Evolutionary conservation across 2,329 filamentous ascomycete genomes (phyloP).

Genomic region (Fusarium palustre): DNA sequence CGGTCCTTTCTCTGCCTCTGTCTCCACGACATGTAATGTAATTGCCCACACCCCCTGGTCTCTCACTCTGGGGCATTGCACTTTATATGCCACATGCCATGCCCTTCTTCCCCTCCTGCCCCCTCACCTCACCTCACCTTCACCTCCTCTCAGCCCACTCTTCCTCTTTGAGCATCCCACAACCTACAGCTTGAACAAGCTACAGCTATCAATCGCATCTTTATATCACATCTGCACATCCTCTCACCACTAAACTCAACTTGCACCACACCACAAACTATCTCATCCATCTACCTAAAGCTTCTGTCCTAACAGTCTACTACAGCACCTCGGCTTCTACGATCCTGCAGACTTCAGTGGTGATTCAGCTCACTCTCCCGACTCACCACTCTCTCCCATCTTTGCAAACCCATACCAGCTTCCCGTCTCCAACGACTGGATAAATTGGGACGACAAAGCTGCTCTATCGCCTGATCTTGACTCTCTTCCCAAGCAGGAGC

Average conservation of each 20-base stretch:
- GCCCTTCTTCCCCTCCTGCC: conserved; percentile 33
- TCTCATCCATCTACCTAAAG: conserved; percentile 16
- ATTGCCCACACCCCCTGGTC: conserved; percentile 38
- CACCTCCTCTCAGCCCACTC: conserved; percentile 42
- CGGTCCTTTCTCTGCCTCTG: conserved; percentile 24
- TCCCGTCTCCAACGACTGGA: conserved; percentile 46
- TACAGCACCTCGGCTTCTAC: conserved; percentile 44
- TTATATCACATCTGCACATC: conserved; percentile 29
- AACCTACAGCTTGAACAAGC: conserved; percentile 21
- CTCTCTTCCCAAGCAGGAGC: conserved; percentile 46
- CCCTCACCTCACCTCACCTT: conserved; percentile 41
- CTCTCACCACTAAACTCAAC: conserved; percentile 27
- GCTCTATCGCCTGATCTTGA: conserved; percentile 46
- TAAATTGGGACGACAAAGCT: conserved; percentile 47
- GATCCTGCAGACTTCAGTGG: conserved; percentile 47
- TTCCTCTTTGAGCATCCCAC: conserved; percentile 33
- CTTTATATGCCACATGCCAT: conserved; percentile 46
- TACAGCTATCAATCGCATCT: conserved; percentile 30
- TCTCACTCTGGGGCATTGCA: conserved; percentile 33
- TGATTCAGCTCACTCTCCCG: conserved; percentile 46
- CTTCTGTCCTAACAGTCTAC: conserved; percentile 35
- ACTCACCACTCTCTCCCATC: conserved; percentile 46
- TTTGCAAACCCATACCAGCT: conserved; percentile 47
- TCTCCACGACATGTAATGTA: conserved; percentile 11
- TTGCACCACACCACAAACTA: conserved; percentile 38